Evolutionary conservation across 495 filamentous ascomycete species (phyloP), one percentile per base, ranked within the genome.

Genomic region (Cercophora newfieldiana): DNA sequence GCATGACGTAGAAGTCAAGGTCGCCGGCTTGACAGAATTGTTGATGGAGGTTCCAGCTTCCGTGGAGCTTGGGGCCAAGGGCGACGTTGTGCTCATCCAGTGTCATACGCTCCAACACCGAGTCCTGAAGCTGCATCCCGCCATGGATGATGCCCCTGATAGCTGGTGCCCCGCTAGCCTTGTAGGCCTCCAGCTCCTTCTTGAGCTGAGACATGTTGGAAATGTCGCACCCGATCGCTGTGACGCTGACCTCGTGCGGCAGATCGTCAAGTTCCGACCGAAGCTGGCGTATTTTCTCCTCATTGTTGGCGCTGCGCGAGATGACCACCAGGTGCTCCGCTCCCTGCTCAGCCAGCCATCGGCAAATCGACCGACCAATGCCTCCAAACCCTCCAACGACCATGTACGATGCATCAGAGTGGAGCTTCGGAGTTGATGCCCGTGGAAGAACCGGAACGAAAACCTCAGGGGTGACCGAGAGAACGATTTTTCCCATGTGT

Each of bases 351-450:
- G 80, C 82, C 74, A 91, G 78, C 85, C 85, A 89, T 2, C 72
- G 78, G 6, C 85, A 78, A 48, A 91, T 76, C 14, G 83, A 81
- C 30, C 83, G 75, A 4, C 89, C 88, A 16, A 91, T 80, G 14
- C 88, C 89, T 3, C 88, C 86, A 2, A 88, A 81, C 8, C 88
- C 85, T 18, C 88, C 87, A 31, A 86, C 80, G 2, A 91, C 76
- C 14, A 91, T 70, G 66, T 90, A 90, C 1, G 82, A 79, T 8
- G 79, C 84, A 66, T 86, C 74, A 1, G 74, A 51, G 18, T 71
- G 69, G 3, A 83, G 71, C 4, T 75, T 67, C 25, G 64, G 50
- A 5, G 49, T 47, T 22, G 21, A 16, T 0, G 53, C 30, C 6
- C 64, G 61, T 1, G 66, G 73, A 12, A 69, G 25, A 0, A 76